Evolutionary conservation across 805 yeast genomes (phyloP), one percentile per base, ranked within the genome.

Genomic region (Starmerella vaccinii): DNA sequence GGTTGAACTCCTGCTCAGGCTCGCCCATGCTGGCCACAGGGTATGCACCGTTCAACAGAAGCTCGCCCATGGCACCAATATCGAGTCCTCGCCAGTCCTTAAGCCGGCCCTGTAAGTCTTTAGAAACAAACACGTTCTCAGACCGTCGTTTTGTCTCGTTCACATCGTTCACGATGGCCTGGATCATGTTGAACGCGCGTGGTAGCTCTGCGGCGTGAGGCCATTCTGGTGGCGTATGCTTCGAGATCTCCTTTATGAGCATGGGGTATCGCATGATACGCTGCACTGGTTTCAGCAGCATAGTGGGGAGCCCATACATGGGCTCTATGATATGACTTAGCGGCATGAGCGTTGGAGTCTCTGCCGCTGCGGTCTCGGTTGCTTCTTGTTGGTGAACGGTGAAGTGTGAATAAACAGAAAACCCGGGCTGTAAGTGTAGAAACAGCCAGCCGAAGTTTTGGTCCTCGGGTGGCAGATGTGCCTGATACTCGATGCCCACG

Each of bases 251-350:
- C 59, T 60, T 59, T 38, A 92, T 68, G 45, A 92, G 71, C 47
- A 92, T 69, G 1, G 97, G 98, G 66, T 92, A 92, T 65, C 89
- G 86, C 73, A 96, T 86, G n/a, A 92, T 74, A 56, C 99, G 76
- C 70, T 92, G 99, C 34, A 92, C 86, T 0, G 99, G 99, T 65
- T 90, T 92, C 59, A 92, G 78, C 38, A 92, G 73, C 66, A 85
- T 85, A 46, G 90, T 81, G 63, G 85, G 97, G 49, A 92, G 72
- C 65, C 90, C 98, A 63, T 88, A 81, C 39, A 86, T 83, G 24
- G 92, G 90, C 57, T 81, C 90, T 53, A 89, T 78, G 35, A 88
- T 68, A 19, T 70, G 63, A 4, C 82, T 73, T 19, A 80, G 73
- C 53, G 74, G 74, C 49, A 52, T 56, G 48, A 87, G 73, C 58